Evolutionary conservation across 139 green algal species (phyloP).

Genomic region (Tetraselmis striata): DNA sequence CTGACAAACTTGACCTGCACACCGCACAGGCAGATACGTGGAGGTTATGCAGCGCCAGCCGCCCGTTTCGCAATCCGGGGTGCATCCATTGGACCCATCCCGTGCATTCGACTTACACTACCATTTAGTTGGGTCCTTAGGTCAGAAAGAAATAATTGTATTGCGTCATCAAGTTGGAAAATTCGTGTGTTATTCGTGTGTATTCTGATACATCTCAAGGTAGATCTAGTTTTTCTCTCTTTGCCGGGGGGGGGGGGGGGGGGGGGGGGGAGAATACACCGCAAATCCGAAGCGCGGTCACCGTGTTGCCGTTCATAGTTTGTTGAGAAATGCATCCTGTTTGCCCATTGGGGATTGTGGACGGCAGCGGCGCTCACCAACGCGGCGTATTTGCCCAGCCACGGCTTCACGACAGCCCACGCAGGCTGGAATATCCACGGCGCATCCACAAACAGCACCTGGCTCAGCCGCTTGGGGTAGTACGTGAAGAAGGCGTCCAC

Average conservation of each 20-base stretch:
- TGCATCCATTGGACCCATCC: too few species aligned
- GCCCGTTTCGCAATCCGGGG: too few species aligned
- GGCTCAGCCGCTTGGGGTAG: conserved; percentile 79
- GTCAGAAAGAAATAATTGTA: not conserved
- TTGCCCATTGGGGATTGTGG: conserved; percentile 5
- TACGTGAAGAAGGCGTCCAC: conserved; percentile 91
- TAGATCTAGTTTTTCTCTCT: too few species aligned
- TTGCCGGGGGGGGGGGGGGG: too few species aligned
- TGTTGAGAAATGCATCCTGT: not conserved
- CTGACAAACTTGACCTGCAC: conserved; percentile 66
- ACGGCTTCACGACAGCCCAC: conserved; percentile 83
- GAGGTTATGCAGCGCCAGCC: not conserved
- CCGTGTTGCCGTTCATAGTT: not conserved
- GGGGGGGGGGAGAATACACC: not conserved
- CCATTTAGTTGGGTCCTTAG: too few species aligned
- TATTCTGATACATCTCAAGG: too few species aligned
- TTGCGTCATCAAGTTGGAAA: too few species aligned
- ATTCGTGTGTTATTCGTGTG: not conserved
- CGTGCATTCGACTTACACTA: too few species aligned
- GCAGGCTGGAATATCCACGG: conserved; percentile 85
- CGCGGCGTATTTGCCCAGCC: conserved; percentile 37
- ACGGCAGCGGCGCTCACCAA: conserved; percentile 32
- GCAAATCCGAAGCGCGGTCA: not conserved
- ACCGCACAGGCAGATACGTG: not conserved
- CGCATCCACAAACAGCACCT: conserved; percentile 90